Conservation (phyloP, 2,329 filamentous ascomycete genomes). For the Diaporthe sp. region DNA sequence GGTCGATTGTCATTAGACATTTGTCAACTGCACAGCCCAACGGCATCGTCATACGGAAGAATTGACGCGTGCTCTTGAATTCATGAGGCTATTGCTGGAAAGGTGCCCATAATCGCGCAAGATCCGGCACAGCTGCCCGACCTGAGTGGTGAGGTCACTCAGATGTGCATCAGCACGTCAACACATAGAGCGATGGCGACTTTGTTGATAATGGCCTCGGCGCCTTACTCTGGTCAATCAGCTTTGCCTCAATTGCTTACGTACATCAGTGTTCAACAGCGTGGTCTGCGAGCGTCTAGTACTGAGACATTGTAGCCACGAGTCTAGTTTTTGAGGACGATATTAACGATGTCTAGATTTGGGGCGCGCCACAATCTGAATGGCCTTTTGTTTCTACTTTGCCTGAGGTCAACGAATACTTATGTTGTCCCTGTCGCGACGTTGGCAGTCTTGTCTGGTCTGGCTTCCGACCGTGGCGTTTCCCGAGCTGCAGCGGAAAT, state of each 20-base stretch:
- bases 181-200: slow-evolving; percentile 23
- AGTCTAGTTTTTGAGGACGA: neutral
- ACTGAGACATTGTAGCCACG: neutral
- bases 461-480: too few relatives aligned
- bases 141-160: slow-evolving; percentile 14
- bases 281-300: too few relatives aligned
- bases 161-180: slow-evolving; percentile 33
- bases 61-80: neutral
- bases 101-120: neutral
- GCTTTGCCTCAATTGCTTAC: neutral
- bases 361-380: neutral
- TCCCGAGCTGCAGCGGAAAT: neutral
- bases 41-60: neutral
- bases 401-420: neutral
- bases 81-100: neutral
- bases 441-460: neutral
- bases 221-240: slow-evolving; percentile 6
- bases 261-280: neutral
- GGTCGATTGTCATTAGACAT: neutral
- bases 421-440: neutral
- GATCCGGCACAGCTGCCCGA: slow-evolving; percentile 5
- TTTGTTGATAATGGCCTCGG: slow-evolving; percentile 1
- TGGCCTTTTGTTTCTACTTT: neutral
- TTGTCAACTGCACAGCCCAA: neutral
- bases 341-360: too few relatives aligned